Conservation (phyloP, 1,284 basidiomycete species). For the Sporisorium exsertum region DNA sequence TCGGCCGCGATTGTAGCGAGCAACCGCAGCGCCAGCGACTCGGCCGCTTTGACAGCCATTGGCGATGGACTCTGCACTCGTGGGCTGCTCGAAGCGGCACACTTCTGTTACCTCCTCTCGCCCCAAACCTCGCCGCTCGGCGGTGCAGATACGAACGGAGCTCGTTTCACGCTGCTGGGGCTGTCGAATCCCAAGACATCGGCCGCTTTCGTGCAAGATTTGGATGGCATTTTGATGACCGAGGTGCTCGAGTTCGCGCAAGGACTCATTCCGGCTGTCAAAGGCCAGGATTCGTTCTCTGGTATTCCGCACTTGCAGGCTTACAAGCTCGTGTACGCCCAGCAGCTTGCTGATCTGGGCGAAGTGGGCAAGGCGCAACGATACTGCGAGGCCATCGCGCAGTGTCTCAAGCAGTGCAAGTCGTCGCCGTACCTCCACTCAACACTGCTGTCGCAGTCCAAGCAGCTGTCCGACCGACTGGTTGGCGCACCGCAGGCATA, state of each 20-base stretch:
- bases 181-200: constrained; percentile 74
- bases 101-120: constrained; percentile 90
- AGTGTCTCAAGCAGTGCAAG: constrained; percentile 75
- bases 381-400: constrained; percentile 91
- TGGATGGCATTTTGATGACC: constrained; percentile 85
- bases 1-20: constrained; percentile 85
- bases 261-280: constrained; percentile 78
- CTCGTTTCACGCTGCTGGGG: constrained; percentile 77
- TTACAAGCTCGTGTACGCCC: constrained; percentile 85
- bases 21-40: constrained; percentile 75
- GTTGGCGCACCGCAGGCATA: constrained; percentile 76
- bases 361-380: constrained; percentile 67
- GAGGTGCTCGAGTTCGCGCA: constrained; percentile 94
- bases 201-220: constrained; percentile 76
- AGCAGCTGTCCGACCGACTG: constrained; percentile 83
- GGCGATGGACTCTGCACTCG: constrained; percentile 83
- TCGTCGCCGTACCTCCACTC: constrained; percentile 78
- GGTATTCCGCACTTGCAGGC: constrained; percentile 89
- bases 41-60: constrained; percentile 83
- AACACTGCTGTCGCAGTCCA: constrained; percentile 81
- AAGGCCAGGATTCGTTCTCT: constrained; percentile 86
- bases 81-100: constrained; percentile 85
- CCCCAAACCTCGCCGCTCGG: constrained; percentile 83
- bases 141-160: constrained; percentile 76
- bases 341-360: constrained; percentile 75